Conservation (phyloP, 805 yeast species). For the Saccharomycopsis capsularis region DNA sequence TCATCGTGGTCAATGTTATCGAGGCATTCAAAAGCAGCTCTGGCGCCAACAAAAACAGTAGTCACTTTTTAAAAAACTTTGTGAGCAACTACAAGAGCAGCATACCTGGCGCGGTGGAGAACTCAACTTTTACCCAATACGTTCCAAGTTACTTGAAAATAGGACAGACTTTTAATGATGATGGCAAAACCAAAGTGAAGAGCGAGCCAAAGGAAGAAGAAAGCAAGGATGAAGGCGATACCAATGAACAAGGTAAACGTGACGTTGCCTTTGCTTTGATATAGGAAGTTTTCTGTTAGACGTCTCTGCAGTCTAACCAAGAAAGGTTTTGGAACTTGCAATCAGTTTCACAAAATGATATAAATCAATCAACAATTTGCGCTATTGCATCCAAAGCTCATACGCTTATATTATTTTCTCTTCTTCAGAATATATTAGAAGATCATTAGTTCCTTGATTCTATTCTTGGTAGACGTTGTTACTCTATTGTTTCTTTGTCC, state of each 20-base stretch:
- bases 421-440: too few species aligned
- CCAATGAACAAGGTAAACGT: not conserved
- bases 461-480: too few species aligned
- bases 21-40: not conserved
- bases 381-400: too few species aligned
- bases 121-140: not conserved
- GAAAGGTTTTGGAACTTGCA: too few species aligned
- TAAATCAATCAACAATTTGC: too few species aligned
- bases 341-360: too few species aligned
- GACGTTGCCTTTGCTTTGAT: too few species aligned
- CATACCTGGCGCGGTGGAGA: not conserved
- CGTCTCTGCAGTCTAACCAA: too few species aligned
- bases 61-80: not conserved
- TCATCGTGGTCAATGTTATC: not conserved
- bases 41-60: not conserved
- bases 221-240: conserved; percentile 30
- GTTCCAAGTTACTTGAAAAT: conserved; percentile 4
- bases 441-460: too few species aligned
- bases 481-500: too few species aligned
- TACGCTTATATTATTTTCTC: too few species aligned
- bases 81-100: not conserved
- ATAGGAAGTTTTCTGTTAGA: too few species aligned
- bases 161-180: not conserved
- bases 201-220: conserved; percentile 24
- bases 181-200: not conserved